Conservation (phyloP, 495 filamentous ascomycete genomes). For the Neurospora sp. region DNA sequence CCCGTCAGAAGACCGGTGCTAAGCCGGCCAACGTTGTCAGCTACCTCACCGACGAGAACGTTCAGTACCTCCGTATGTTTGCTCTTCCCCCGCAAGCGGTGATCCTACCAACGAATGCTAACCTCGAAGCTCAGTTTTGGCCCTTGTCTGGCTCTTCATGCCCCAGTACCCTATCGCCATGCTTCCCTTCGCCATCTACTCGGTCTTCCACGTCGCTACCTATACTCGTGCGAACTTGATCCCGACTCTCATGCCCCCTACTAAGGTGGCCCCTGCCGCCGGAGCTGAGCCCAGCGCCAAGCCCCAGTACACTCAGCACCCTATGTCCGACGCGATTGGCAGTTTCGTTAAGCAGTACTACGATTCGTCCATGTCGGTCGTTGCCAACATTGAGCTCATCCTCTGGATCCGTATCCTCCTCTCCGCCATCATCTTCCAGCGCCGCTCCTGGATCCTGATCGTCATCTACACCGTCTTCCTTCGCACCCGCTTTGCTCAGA, state of each 20-base stretch:
- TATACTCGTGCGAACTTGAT: slow-evolving; percentile 64
- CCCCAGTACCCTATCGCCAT: slow-evolving; percentile 84
- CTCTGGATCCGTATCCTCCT: slow-evolving; percentile 76
- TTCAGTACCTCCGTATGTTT: slow-evolving; percentile 86
- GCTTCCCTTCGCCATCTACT: slow-evolving; percentile 92
- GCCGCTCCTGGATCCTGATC: slow-evolving; percentile 81
- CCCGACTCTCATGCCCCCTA: slow-evolving; percentile 47
- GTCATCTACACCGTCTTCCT: slow-evolving; percentile 84
- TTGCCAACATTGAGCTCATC: slow-evolving; percentile 62
- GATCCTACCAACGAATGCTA: slow-evolving; percentile 5
- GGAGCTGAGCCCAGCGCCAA: slow-evolving; percentile 52
- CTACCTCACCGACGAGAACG: slow-evolving; percentile 80
- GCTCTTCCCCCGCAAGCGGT: neutral
- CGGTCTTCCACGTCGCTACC: slow-evolving; percentile 92
- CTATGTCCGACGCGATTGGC: slow-evolving; percentile 71
- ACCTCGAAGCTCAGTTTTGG: slow-evolving; percentile 56
- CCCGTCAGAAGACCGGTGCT: slow-evolving; percentile 57
- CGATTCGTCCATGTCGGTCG: slow-evolving; percentile 76
- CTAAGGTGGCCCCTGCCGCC: slow-evolving; percentile 27
- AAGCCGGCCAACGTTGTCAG: slow-evolving; percentile 48
- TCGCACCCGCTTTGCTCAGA: slow-evolving; percentile 81
- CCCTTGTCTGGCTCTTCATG: slow-evolving; percentile 86
- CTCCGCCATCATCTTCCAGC: slow-evolving; percentile 73
- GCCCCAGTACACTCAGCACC: slow-evolving; percentile 51
- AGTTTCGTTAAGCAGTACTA: slow-evolving; percentile 97